Percentiles rank a stretch among this genome's conserved stretches.
Conservation (phyloP, 2,329 filamentous ascomycete species). For the Phoma sp. region DNA sequence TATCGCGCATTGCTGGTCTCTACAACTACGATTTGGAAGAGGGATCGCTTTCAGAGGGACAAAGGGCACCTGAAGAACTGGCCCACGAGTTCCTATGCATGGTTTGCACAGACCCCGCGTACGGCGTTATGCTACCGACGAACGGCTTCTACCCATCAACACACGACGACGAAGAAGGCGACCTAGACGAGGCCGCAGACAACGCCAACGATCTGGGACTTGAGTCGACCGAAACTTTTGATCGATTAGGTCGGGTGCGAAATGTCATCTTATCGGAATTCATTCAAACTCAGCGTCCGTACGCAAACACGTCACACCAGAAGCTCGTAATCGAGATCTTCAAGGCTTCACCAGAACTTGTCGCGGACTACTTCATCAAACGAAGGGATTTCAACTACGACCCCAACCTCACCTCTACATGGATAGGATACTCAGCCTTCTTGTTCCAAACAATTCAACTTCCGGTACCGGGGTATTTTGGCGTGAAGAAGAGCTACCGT, state of each 20-base stretch:
- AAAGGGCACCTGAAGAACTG: slow-evolving; percentile 68
- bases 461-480: slow-evolving; percentile 75
- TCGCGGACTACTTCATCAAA: slow-evolving; percentile 84
- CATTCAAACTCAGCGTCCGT: slow-evolving; percentile 79
- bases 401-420: slow-evolving; percentile 89
- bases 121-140: slow-evolving; percentile 78
- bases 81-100: slow-evolving; percentile 78
- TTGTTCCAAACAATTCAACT: slow-evolving; percentile 82
- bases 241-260: slow-evolving; percentile 75
- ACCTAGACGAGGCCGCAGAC: slow-evolving; percentile 52
- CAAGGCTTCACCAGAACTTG: slow-evolving; percentile 79
- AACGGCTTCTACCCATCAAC: slow-evolving; percentile 85
- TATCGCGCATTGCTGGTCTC: slow-evolving; percentile 67
- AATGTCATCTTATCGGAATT: slow-evolving; percentile 84
- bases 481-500: slow-evolving; percentile 68
- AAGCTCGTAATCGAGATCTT: slow-evolving; percentile 85
- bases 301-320: slow-evolving; percentile 80
- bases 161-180: slow-evolving; percentile 62
- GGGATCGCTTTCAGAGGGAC: slow-evolving; percentile 55
- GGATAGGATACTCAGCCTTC: slow-evolving; percentile 92
- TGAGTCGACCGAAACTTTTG: slow-evolving; percentile 73
- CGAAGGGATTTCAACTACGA: slow-evolving; percentile 83
- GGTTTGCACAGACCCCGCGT: slow-evolving; percentile 75
- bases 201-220: slow-evolving; percentile 68
- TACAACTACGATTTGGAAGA: slow-evolving; percentile 51